Conservation (phyloP, 2,329 filamentous ascomycete species). For the Knufia petricola region DNA sequence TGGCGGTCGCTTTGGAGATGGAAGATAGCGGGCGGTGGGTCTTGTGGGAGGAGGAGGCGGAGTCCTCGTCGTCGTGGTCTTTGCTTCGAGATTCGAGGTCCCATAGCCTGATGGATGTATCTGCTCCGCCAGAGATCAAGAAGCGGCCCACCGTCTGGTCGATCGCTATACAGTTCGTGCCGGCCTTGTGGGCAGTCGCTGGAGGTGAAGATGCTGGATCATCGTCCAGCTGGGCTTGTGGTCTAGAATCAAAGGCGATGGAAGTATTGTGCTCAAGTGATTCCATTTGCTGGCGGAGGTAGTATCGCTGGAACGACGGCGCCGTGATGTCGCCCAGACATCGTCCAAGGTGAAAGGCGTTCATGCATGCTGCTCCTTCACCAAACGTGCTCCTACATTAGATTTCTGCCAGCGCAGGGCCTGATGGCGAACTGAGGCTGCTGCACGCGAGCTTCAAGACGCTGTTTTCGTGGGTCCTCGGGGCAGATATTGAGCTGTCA, state of each 20-base stretch:
- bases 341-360: constrained; percentile 17
- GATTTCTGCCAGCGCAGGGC: too few species aligned
- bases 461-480: too few species aligned
- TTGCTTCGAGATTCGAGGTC: constrained; percentile 53
- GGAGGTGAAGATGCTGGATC: constrained; percentile 27
- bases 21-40: constrained; percentile 12
- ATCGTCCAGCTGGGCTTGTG: constrained; percentile 24
- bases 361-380: constrained; percentile 16
- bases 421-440: too few species aligned
- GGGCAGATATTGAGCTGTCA: too few species aligned
- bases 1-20: constrained; percentile 17
- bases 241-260: constrained; percentile 38
- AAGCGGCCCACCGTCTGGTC: constrained; percentile 73
- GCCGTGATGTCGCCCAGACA: constrained; percentile 54
- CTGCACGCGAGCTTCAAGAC: too few species aligned
- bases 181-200: constrained; percentile 58
- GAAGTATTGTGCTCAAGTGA: constrained; percentile 60
- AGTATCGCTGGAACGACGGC: constrained; percentile 54
- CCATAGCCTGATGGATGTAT: constrained; percentile 79
- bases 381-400: too few species aligned
- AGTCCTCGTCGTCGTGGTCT: constrained; percentile 23
- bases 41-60: constrained; percentile 51
- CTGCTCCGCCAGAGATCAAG: constrained; percentile 74
- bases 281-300: constrained; percentile 55
- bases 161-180: constrained; percentile 68